phyloP scores from a whole-genome alignment of 306 rosid species.

The Cajanus cajan region DNA sequence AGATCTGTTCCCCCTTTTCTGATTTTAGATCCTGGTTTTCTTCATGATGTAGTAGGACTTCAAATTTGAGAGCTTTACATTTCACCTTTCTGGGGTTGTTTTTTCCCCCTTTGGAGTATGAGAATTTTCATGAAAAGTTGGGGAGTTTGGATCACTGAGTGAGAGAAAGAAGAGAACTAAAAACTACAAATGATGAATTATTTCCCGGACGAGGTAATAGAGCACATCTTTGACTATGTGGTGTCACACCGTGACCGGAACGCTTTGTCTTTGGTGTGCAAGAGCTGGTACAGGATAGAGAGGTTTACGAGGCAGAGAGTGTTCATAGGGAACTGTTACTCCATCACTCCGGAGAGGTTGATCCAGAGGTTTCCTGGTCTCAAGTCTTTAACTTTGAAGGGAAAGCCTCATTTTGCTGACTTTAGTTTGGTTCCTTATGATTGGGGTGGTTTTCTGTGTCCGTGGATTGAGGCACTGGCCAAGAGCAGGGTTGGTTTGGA shows the following conservation, averaged over 20 bases:
- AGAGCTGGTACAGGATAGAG: slow-evolving; percentile 78
- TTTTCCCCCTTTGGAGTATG: slow-evolving; percentile 11
- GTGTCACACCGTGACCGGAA: slow-evolving; percentile 78
- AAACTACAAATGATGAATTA: slow-evolving; percentile 55
- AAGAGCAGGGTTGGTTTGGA: slow-evolving; percentile 51
- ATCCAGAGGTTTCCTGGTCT: slow-evolving; percentile 65
- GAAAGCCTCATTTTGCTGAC: slow-evolving; percentile 97
- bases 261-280: slow-evolving; percentile 84
- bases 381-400: slow-evolving; percentile 74
- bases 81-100: not conserved
- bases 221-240: slow-evolving; percentile 74
- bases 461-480: slow-evolving; percentile 83
- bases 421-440: slow-evolving; percentile 85
- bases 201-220: slow-evolving; percentile 93
- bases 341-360: slow-evolving; percentile 75
- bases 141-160: slow-evolving; percentile 24
- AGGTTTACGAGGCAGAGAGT: slow-evolving; percentile 66
- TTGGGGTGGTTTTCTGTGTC: slow-evolving; percentile 79
- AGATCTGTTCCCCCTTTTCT: slow-evolving; percentile 32
- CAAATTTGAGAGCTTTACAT: not conserved
- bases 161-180: not conserved
- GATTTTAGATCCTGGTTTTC: slow-evolving; percentile 35
- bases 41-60: slow-evolving; percentile 3
- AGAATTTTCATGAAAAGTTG: slow-evolving; percentile 33
- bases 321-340: slow-evolving; percentile 87